Conservation (phyloP, 2,329 filamentous ascomycete species). For the Allantophomopsis lycopodina region DNA sequence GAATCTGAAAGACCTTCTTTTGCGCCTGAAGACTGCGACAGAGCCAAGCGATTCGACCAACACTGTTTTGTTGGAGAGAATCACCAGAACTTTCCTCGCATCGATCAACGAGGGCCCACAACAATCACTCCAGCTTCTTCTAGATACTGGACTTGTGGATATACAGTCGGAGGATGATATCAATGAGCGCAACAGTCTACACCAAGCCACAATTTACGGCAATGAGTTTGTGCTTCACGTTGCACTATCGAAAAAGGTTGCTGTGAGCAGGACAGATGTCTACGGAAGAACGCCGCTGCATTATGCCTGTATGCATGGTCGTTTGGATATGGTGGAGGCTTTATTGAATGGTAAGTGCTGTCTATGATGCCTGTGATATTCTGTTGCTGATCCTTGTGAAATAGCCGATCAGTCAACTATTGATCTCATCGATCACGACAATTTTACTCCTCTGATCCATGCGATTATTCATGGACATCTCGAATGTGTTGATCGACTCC, state of each 20-base stretch:
- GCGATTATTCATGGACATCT: slow-evolving; percentile 82
- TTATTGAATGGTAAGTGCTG: slow-evolving; percentile 45
- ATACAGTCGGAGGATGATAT: slow-evolving; percentile 94
- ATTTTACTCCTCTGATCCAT: slow-evolving; percentile 92
- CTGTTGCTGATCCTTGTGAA: background rate
- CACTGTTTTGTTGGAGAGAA: slow-evolving; percentile 50
- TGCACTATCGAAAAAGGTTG: slow-evolving; percentile 62
- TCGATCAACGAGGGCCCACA: slow-evolving; percentile 77
- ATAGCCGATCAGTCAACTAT: slow-evolving; percentile 60
- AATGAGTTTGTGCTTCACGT: slow-evolving; percentile 65
- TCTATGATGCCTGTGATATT: background rate
- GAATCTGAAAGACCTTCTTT: slow-evolving; percentile 68
- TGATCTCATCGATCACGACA: slow-evolving; percentile 85
- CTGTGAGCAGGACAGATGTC: slow-evolving; percentile 72
- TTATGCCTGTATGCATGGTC: slow-evolving; percentile 91
- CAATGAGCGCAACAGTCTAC: slow-evolving; percentile 90
- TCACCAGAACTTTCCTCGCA: slow-evolving; percentile 82
- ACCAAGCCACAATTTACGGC: slow-evolving; percentile 92
- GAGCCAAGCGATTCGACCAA: slow-evolving; percentile 44
- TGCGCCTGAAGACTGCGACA: slow-evolving; percentile 45
- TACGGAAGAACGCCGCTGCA: slow-evolving; percentile 90
- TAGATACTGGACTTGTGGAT: slow-evolving; percentile 73
- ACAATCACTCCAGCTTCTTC: slow-evolving; percentile 59
- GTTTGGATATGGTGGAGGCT: slow-evolving; percentile 67
- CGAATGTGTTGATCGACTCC: slow-evolving; percentile 64